Conservation (phyloP, 805 yeast genomes). For the Ogataea angusta region DNA sequence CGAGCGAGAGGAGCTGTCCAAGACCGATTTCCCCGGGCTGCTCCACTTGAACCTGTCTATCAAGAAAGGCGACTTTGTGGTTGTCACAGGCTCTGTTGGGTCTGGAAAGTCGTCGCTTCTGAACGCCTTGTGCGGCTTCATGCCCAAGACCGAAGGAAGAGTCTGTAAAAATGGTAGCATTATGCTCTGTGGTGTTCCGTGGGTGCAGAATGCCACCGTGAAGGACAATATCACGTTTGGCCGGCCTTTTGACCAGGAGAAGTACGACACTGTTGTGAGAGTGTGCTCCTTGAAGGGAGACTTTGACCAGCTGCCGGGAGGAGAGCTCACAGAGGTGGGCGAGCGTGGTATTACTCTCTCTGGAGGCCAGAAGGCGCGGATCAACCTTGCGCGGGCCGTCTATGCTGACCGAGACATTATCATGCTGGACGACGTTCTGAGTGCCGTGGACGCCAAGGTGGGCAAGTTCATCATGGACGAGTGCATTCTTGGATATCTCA, state of each 20-base stretch:
- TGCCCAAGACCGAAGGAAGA: slow-evolving; percentile 54
- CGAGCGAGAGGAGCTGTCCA: slow-evolving; percentile 19
- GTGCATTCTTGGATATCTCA: slow-evolving; percentile 58
- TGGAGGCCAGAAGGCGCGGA: slow-evolving; percentile 89
- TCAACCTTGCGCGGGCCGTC: slow-evolving; percentile 73
- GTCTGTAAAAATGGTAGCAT: slow-evolving; percentile 52
- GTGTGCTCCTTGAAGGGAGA: slow-evolving; percentile 70
- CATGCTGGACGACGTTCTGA: slow-evolving; percentile 68
- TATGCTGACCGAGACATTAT: slow-evolving; percentile 66
- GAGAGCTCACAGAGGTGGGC: slow-evolving; percentile 78
- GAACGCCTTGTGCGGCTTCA: slow-evolving; percentile 67
- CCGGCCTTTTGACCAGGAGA: slow-evolving; percentile 43
- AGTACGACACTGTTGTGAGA: slow-evolving; percentile 51
- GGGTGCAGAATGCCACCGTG: slow-evolving; percentile 82
- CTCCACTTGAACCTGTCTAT: slow-evolving; percentile 48
- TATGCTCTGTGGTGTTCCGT: slow-evolving; percentile 60
- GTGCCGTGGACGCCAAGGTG: slow-evolving; percentile 82
- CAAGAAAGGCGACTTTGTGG: slow-evolving; percentile 60
- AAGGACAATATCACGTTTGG: slow-evolving; percentile 76
- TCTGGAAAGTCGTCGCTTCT: slow-evolving; percentile 77
- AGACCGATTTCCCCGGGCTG: slow-evolving; percentile 43
- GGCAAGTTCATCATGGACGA: slow-evolving; percentile 74
- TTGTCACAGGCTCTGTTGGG: slow-evolving; percentile 74
- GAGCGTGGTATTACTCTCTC: slow-evolving; percentile 82
- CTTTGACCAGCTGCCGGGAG: slow-evolving; percentile 63